Conservation (phyloP, 2,329 filamentous ascomycete genomes). For the Hymenoscyphus fructigenus region DNA sequence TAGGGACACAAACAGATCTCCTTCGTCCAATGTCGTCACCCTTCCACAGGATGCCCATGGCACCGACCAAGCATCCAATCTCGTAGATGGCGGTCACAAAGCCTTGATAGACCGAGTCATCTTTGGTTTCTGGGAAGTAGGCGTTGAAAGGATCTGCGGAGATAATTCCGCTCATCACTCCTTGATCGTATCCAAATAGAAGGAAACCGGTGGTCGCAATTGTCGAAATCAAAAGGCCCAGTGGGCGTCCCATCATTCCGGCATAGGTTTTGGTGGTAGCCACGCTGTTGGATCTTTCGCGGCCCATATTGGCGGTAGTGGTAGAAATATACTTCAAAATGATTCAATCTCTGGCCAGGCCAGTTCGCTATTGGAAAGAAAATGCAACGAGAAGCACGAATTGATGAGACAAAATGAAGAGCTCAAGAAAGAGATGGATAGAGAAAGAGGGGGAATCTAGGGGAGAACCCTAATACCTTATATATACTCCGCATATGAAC, state of each 20-base stretch:
- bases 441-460: neutral
- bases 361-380: constrained; percentile 1
- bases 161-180: constrained; percentile 77
- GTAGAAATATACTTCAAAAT: neutral
- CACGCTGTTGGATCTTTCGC: constrained; percentile 16
- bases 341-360: neutral
- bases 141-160: constrained; percentile 70
- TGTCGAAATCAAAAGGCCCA: constrained; percentile 68
- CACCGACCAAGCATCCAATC: constrained; percentile 53
- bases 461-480: neutral
- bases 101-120: constrained; percentile 38
- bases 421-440: neutral
- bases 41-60: constrained; percentile 33
- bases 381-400: neutral
- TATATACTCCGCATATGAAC: neutral
- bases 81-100: constrained; percentile 60
- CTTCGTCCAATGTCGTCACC: constrained; percentile 58
- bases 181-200: constrained; percentile 85
- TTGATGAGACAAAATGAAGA: neutral
- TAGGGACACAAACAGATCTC: constrained; percentile 48
- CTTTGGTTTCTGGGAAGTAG: constrained; percentile 73
- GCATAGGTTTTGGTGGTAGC: constrained; percentile 46
- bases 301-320: constrained; percentile 3
- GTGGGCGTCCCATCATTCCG: constrained; percentile 63
- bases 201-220: constrained; percentile 79